A percentile compares a stretch with the other conserved stretches of the same genome.
Conservation (phyloP, 768 basidiomycete genomes). For the Gelatoporia subvermispora region DNA sequence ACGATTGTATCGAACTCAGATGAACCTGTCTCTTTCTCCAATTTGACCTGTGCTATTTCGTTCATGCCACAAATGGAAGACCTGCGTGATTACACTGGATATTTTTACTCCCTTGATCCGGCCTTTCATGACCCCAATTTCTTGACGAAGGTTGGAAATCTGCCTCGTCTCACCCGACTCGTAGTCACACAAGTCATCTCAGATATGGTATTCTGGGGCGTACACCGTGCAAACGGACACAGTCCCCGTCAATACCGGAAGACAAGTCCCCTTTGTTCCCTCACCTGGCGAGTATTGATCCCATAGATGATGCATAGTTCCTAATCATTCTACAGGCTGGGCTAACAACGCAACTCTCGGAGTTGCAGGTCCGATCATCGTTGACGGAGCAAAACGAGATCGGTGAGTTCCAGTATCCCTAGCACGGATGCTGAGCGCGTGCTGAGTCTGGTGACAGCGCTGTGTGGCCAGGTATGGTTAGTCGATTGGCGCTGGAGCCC, state of each 20-base stretch:
- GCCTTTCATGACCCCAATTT: conserved; percentile 42
- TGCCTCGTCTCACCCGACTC: not conserved
- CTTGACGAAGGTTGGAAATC: conserved; percentile 36
- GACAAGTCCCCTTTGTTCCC: conserved; percentile 39
- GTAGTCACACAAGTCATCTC: not conserved
- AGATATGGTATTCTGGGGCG: conserved; percentile 55
- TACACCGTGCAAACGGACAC: conserved; percentile 60
- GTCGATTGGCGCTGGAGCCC: not conserved
- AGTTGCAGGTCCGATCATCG: conserved; percentile 54
- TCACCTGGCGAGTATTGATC: conserved; percentile 29
- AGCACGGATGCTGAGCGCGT: conserved; percentile 18
- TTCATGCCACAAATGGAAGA: conserved; percentile 51
- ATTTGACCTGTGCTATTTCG: conserved; percentile 45
- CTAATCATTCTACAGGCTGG: conserved; percentile 34
- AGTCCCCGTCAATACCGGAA: conserved; percentile 44
- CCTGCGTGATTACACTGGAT: conserved; percentile 45
- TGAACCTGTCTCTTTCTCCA: conserved; percentile 37
- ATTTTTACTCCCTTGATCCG: conserved; percentile 45
- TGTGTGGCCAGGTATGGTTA: conserved; percentile 47
- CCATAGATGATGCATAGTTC: conserved; percentile 2
- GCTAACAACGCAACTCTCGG: conserved; percentile 51
- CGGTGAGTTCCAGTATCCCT: conserved; percentile 29
- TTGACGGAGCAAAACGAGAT: conserved; percentile 59
- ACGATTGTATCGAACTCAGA: conserved; percentile 38
- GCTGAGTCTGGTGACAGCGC: conserved; percentile 27